Evolutionary conservation across 768 basidiomycete species (phyloP).

Genomic region (Hygrocybe punicea): DNA sequence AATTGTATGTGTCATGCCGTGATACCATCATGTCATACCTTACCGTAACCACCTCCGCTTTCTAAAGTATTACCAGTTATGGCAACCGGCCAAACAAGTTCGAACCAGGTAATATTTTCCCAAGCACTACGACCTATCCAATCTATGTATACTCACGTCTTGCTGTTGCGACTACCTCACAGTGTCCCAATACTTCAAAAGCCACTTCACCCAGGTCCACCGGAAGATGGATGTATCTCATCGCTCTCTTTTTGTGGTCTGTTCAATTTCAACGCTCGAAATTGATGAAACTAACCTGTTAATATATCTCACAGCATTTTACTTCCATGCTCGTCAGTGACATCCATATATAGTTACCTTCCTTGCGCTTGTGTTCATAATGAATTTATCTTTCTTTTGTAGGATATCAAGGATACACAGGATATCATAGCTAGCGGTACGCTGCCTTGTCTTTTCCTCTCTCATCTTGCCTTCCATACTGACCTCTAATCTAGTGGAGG

Average conservation of each 20-base stretch:
- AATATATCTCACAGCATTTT: conserved; percentile 52
- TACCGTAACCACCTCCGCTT: background rate
- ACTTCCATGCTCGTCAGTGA: conserved; percentile 66
- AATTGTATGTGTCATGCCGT: conserved; percentile 56
- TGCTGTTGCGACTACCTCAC: conserved; percentile 14
- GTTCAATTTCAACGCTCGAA: conserved; percentile 27
- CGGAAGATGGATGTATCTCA: conserved; percentile 57
- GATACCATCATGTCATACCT: conserved; percentile 5
- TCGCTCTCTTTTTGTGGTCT: conserved; percentile 61
- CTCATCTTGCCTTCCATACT: background rate
- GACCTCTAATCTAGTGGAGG: conserved; percentile 46
- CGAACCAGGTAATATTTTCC: conserved; percentile 32
- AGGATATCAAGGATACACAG: conserved; percentile 69
- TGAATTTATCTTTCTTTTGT: conserved; percentile 4
- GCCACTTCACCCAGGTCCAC: conserved; percentile 79
- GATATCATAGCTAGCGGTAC: conserved; percentile 60
- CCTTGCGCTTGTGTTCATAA: background rate
- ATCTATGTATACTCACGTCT: background rate
- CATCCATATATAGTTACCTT: too few relatives aligned
- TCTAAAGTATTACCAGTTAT: conserved; percentile 67
- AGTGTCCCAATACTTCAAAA: conserved; percentile 76
- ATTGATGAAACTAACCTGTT: background rate
- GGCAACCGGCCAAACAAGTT: conserved; percentile 69
- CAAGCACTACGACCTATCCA: too few relatives aligned
- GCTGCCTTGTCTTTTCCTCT: conserved; percentile 18